A percentile compares a stretch with the other conserved stretches of the same genome.
phyloP scores from a whole-genome alignment of 768 basidiomycete species.

The Trametes gibbosa region DNA sequence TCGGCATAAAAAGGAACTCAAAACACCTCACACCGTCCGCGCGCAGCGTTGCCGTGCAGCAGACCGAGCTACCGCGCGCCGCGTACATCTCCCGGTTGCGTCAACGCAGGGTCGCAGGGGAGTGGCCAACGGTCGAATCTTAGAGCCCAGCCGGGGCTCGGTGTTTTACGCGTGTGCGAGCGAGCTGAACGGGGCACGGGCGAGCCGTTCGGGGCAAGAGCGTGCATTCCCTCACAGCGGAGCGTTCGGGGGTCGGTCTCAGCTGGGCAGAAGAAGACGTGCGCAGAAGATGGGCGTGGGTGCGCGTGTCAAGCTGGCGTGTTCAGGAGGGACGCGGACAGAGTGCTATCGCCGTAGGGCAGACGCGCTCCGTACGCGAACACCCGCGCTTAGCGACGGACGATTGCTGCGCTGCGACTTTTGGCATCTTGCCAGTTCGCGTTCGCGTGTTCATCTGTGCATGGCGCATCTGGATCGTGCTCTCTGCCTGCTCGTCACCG shows the following conservation, averaged over 20 bases:
- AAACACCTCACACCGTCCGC: neutral
- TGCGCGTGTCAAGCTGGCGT: conserved; percentile 6
- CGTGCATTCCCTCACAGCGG: neutral
- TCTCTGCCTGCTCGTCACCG: neutral
- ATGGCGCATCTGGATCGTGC: too few species aligned
- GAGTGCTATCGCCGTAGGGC: conserved; percentile 5
- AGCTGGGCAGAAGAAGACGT: conserved; percentile 3
- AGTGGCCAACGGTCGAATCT: too few species aligned
- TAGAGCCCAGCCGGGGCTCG: neutral
- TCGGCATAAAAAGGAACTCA: conserved; percentile 12
- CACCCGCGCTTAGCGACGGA: too few species aligned
- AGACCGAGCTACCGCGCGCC: too few species aligned
- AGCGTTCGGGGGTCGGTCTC: conserved; percentile 13
- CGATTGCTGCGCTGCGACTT: too few species aligned
- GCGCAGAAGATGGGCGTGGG: conserved; percentile 1
- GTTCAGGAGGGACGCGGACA: neutral
- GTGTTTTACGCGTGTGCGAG: neutral
- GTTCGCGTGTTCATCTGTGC: too few species aligned
- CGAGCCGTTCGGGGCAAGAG: conserved; percentile 1
- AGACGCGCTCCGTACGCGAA: neutral
- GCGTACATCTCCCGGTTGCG: too few species aligned
- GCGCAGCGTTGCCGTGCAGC: too few species aligned
- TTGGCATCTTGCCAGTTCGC: too few species aligned
- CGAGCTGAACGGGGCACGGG: neutral
- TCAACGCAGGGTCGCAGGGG: neutral